Percentiles rank a stretch among this genome's conserved stretches.
Evolutionary conservation across 805 yeast species (phyloP).

Genomic region (Yamadazyma endophytica): DNA sequence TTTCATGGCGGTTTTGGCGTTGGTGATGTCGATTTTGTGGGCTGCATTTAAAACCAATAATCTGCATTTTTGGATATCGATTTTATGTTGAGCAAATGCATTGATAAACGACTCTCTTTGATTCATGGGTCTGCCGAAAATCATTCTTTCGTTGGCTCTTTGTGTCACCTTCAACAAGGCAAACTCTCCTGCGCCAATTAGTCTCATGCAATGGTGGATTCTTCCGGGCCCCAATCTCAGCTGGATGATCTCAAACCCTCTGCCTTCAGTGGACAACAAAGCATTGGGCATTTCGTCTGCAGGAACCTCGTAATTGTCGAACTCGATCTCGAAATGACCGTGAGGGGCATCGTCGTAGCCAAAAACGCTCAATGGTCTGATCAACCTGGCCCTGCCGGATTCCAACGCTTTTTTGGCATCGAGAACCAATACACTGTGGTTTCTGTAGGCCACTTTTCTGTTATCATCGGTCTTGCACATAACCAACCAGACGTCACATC

Average conservation of each 20-base stretch:
- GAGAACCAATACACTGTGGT: constrained; percentile 54
- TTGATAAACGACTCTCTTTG: constrained; percentile 48
- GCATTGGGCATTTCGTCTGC: constrained; percentile 37
- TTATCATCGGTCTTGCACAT: constrained; percentile 45
- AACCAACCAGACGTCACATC: constrained; percentile 49
- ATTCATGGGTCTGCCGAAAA: constrained; percentile 49
- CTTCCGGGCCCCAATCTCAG: constrained; percentile 68
- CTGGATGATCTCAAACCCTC: constrained; percentile 61
- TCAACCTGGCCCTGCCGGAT: constrained; percentile 44
- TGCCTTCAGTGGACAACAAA: constrained; percentile 43
- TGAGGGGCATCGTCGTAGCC: constrained; percentile 71
- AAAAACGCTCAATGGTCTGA: constrained; percentile 50
- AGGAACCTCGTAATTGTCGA: constrained; percentile 46
- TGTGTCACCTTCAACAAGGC: constrained; percentile 44
- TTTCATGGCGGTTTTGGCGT: constrained; percentile 50
- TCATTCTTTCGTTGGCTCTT: constrained; percentile 49
- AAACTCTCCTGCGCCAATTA: constrained; percentile 57
- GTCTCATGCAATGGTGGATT: constrained; percentile 66
- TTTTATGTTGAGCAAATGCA: constrained; percentile 49
- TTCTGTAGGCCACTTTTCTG: constrained; percentile 33
- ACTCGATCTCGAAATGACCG: constrained; percentile 62
- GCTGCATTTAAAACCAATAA: constrained; percentile 58
- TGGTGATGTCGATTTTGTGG: constrained; percentile 49
- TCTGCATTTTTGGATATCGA: constrained; percentile 51
- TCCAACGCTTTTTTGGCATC: constrained; percentile 48